Percentiles rank a stretch among this genome's conserved stretches.
Conservation (phyloP, 345 rosid genomes). For the Aquilaria sinensis region DNA sequence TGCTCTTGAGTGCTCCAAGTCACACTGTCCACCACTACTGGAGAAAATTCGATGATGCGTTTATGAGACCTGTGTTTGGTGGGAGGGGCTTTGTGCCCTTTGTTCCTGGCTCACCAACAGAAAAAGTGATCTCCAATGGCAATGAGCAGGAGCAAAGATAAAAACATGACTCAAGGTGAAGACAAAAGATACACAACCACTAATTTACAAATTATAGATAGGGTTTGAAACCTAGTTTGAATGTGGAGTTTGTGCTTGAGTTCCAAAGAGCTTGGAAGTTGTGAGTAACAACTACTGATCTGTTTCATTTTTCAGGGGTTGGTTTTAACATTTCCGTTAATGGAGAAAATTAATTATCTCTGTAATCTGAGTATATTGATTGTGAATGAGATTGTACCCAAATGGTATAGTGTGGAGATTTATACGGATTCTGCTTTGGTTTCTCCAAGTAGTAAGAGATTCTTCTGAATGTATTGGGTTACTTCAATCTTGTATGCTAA, state of each 20-base stretch:
- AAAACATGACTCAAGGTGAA: background rate
- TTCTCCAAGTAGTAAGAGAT: no score
- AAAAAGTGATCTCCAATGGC: conserved; percentile 28
- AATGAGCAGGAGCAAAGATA: conserved; percentile 11
- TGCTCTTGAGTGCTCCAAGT: conserved; percentile 51
- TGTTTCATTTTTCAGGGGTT: background rate
- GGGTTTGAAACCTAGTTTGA: conserved; percentile 14
- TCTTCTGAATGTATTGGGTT: background rate
- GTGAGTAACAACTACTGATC: conserved; percentile 9
- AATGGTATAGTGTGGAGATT: no score
- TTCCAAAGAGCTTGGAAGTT: conserved; percentile 9
- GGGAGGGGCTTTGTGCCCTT: conserved; percentile 62
- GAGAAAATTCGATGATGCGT: conserved; percentile 62
- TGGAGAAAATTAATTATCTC: conserved; percentile 6
- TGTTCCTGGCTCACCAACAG: conserved; percentile 56
- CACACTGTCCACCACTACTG: conserved; percentile 65
- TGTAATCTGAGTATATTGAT: conserved; percentile 2
- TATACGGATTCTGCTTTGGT: background rate
- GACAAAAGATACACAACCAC: background rate
- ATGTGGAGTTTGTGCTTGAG: conserved; percentile 17
- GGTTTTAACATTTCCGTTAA: background rate
- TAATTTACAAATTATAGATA: conserved; percentile 11
- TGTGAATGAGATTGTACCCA: background rate
- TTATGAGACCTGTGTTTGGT: conserved; percentile 78
- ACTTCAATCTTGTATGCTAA: background rate